Conservation (phyloP, 169 alveolate species). For the Hepatocystis sp. region DNA sequence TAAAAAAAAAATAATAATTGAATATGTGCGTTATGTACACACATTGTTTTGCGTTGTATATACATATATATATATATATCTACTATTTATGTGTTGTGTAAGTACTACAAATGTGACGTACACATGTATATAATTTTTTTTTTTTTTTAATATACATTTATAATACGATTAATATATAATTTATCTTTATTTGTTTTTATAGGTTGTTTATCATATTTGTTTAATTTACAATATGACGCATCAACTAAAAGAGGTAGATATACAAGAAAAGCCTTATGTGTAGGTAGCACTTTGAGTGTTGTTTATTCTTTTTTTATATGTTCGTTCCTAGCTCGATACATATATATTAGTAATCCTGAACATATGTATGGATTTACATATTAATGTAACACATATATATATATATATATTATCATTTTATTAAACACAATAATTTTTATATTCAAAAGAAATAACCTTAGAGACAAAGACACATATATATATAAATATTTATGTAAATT, state of each 20-base stretch:
- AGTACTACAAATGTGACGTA: background rate
- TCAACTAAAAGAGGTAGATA: constrained; percentile 36
- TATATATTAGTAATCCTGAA: constrained; percentile 27
- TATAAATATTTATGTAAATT: too few relatives aligned
- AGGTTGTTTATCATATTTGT: constrained; percentile 69
- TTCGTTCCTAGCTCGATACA: constrained; percentile 41
- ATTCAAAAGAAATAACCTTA: too few relatives aligned
- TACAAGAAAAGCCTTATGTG: constrained; percentile 59
- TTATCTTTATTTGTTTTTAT: background rate
- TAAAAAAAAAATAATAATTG: background rate
- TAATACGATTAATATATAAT: too few relatives aligned
- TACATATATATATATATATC: constrained; percentile 1
- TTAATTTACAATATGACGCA: constrained; percentile 60
- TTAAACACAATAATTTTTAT: too few relatives aligned
- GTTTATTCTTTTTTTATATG: constrained; percentile 54
- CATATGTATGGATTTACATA: constrained; percentile 54
- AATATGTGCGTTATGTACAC: background rate
- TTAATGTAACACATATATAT: constrained; percentile 4
- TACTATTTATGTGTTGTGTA: background rate
- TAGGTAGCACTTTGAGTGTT: constrained; percentile 70
- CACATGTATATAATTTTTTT: background rate
- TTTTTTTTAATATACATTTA: too few relatives aligned
- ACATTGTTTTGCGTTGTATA: too few relatives aligned
- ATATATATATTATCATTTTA: too few relatives aligned
- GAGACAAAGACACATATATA: too few relatives aligned